phyloP scores from a whole-genome alignment of 495 filamentous ascomycete species.

The Hyaloscypha variabilis region DNA sequence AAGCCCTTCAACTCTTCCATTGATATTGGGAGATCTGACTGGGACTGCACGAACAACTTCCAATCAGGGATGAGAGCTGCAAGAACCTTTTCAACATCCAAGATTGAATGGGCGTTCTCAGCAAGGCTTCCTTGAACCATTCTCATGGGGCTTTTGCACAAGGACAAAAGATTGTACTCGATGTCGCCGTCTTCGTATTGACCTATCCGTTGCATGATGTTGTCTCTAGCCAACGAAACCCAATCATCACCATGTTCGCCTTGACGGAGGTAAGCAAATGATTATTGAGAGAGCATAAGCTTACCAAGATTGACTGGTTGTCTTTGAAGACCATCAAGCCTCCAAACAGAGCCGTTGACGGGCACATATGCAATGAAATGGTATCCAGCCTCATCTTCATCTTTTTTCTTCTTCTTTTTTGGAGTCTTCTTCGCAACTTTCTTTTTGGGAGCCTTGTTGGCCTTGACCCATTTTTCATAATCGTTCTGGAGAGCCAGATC shows the following conservation, averaged over 20 bases:
- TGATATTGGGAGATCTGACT: background rate
- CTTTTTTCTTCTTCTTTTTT: constrained; percentile 35
- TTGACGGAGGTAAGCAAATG: background rate
- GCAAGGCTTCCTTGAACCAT: constrained; percentile 36
- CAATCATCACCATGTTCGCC: constrained; percentile 40
- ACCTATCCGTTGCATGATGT: constrained; percentile 44
- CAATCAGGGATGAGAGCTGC: constrained; percentile 18
- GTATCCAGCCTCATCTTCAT: constrained; percentile 58
- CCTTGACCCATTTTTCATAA: constrained; percentile 32
- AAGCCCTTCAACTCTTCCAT: background rate
- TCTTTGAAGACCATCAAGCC: constrained; percentile 82
- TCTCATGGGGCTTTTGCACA: constrained; percentile 44
- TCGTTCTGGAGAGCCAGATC: constrained; percentile 72
- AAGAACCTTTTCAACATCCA: constrained; percentile 33
- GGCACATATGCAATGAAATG: constrained; percentile 94
- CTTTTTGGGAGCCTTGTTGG: constrained; percentile 39
- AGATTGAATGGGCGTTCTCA: constrained; percentile 35
- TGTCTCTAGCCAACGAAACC: constrained; percentile 40
- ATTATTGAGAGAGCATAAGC: constrained; percentile 22
- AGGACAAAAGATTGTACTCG: constrained; percentile 48
- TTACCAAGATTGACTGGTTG: constrained; percentile 73
- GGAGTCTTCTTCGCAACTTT: constrained; percentile 32
- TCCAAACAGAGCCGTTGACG: constrained; percentile 74
- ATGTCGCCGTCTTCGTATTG: constrained; percentile 40
- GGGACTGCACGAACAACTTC: constrained; percentile 18